These are phyloP conservation scores for Sphaceloma murrayae DNA, from an alignment of 2,329 filamentous ascomycete species.

Conservation along the genomic window DNA sequence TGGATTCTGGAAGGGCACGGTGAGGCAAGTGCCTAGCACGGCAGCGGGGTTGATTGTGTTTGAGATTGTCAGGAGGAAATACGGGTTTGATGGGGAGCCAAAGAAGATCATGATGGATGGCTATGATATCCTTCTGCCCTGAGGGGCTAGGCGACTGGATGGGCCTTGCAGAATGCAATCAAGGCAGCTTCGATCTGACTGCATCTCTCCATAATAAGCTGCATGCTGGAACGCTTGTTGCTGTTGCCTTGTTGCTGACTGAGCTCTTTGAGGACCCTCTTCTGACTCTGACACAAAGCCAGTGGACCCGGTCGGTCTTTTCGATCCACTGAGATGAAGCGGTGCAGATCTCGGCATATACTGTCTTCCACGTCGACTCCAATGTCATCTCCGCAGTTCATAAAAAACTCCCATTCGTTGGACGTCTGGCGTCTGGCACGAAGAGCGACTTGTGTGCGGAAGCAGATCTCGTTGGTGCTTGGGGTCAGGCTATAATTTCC, in stretches of 20 bases:
- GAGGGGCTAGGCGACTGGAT: conserved; percentile 18
- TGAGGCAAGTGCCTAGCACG: conserved; percentile 66
- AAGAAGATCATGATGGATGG: conserved; percentile 58
- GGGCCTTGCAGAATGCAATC: neutral
- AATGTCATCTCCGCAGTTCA: conserved; percentile 28
- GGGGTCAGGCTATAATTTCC: conserved; percentile 29
- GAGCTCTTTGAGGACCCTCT: neutral
- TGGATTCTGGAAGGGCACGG: conserved; percentile 62
- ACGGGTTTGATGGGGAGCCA: conserved; percentile 52
- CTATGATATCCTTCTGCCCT: conserved; percentile 58
- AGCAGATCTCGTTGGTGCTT: conserved; percentile 30
- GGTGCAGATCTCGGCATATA: conserved; percentile 17
- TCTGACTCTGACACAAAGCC: no score
- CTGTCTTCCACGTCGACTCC: conserved; percentile 23
- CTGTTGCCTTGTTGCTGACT: conserved; percentile 7
- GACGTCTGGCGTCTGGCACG: conserved; percentile 30
- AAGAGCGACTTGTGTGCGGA: conserved; percentile 38
- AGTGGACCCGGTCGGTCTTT: no score
- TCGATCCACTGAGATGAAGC: neutral
- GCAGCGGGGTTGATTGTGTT: conserved; percentile 71
- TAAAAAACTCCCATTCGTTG: conserved; percentile 32
- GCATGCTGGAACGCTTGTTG: conserved; percentile 15
- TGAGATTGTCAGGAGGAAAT: conserved; percentile 64
- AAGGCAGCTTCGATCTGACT: conserved; percentile 30
- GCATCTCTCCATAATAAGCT: conserved; percentile 27